Evolutionary conservation across 805 yeast species (phyloP), one percentile per base, ranked within the genome.

Genomic region (Pichia phayaonensis): DNA sequence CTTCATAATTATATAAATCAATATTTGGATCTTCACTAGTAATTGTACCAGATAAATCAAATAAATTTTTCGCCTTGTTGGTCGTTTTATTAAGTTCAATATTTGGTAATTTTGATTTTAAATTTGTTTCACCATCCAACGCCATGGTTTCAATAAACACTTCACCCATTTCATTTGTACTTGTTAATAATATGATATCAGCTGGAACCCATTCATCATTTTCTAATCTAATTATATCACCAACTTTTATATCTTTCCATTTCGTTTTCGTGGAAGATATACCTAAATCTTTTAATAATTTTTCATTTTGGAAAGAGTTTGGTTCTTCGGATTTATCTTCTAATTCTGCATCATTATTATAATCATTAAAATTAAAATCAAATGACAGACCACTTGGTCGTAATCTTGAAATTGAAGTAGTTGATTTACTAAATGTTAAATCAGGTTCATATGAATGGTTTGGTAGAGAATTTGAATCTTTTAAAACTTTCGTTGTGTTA

Each of bases 201-300:
- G 97, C 97, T 0, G 99, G 99, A 7, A 92, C 77, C 86, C 96
- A 86, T 53, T 94, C 98, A 67, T 90, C 88, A 56, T 83, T 85
- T 45, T 76, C 69, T 20, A 94, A 69, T 52, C 76, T 73, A 6
- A 94, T 72, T 26, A 94, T 74, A 60, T 92, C 94, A 18, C 99
- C 99, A n/a, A 94, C 97, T 56, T 74, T 72, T 16, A 94, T 61
- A 56, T 89, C 71, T 56, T 82, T 84, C 99, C 99, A 94, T 52
- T 66, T 61, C 6, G 59, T 62, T 48, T 47, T 68, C 53, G 45
- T 58, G 3, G 52, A 12, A 11, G 44, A 20, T 1, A 66, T 52
- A 1, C 61, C 62, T 3, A 52, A 56, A 15, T 42, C 49, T 4
- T 44, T 45, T n/a, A 62, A 49, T 16, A 58, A 45, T 3, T 47